Evolutionary conservation across 805 yeast species (phyloP).

Genomic region (Ogataea corticis): DNA sequence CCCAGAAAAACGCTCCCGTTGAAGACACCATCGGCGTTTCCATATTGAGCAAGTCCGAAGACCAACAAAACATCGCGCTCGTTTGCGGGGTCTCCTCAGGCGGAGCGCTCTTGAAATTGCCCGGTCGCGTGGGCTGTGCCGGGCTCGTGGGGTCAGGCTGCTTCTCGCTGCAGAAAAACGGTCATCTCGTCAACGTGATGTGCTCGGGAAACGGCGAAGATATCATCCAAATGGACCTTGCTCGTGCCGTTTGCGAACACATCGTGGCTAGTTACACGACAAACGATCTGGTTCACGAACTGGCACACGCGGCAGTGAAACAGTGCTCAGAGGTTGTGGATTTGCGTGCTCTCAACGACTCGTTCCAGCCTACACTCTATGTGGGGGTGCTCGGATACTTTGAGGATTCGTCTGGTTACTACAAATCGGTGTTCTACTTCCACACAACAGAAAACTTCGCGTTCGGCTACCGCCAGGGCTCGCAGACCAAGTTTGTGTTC

Average conservation of each 20-base stretch:
- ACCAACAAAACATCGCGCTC: not conserved
- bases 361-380: conserved; percentile 16
- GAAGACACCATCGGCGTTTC: conserved; percentile 50
- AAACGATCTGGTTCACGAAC: conserved; percentile 17
- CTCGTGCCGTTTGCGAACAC: conserved; percentile 32
- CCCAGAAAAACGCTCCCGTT: conserved; percentile 13
- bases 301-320: conserved; percentile 19
- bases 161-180: conserved; percentile 22
- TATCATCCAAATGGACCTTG: conserved; percentile 45
- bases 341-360: conserved; percentile 23
- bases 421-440: conserved; percentile 20
- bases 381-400: conserved; percentile 30
- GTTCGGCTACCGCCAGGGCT: conserved; percentile 16
- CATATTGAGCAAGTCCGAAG: conserved; percentile 12
- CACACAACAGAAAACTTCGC: conserved; percentile 31
- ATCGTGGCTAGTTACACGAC: conserved; percentile 8
- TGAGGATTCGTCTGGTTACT: conserved; percentile 7
- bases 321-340: conserved; percentile 11
- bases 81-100: conserved; percentile 49
- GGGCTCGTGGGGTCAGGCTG: conserved; percentile 49
- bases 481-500: conserved; percentile 8
- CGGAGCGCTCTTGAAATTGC: conserved; percentile 50
- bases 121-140: conserved; percentile 57
- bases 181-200: conserved; percentile 28
- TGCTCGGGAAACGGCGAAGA: conserved; percentile 63